These are phyloP conservation scores for Metarhizium anisopliae DNA, from an alignment of 2,329 filamentous ascomycete genomes.

Conservation along the genomic window DNA sequence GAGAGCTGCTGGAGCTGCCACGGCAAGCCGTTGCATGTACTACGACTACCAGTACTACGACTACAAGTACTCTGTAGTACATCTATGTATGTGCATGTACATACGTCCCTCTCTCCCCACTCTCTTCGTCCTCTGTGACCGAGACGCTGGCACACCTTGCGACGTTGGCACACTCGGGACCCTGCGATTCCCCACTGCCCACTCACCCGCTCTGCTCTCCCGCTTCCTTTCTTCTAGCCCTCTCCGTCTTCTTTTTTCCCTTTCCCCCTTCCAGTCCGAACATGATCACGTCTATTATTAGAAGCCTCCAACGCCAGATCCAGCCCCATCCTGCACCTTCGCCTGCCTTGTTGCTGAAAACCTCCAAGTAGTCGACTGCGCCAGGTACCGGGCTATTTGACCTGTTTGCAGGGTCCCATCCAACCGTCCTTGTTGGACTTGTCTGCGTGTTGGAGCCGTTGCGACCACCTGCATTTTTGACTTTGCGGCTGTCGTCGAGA, in stretches of 20 bases:
- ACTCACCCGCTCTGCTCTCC: not conserved
- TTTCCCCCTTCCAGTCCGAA: constrained; percentile 22
- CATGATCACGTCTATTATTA: constrained; percentile 41
- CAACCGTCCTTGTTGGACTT: not conserved
- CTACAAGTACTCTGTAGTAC: no score
- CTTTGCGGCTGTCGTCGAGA: not conserved
- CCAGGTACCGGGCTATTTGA: constrained; percentile 1
- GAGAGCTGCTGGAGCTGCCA: no score
- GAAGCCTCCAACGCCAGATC: constrained; percentile 40
- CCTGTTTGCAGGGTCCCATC: not conserved
- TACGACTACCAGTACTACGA: no score
- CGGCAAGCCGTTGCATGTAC: no score
- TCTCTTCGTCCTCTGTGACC: not conserved
- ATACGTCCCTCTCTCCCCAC: no score
- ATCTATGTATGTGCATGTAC: no score
- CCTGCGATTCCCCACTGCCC: not conserved
- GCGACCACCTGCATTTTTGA: not conserved
- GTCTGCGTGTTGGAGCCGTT: not conserved
- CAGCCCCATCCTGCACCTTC: constrained; percentile 31
- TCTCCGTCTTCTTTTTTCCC: constrained; percentile 12
- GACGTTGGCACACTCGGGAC: not conserved
- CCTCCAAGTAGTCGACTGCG: not conserved
- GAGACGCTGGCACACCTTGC: no score
- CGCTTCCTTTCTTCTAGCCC: constrained; percentile 3
- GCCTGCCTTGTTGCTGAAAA: constrained; percentile 1